These are phyloP conservation scores for Lactarius pseudohatsudake DNA, from an alignment of 768 basidiomycete species.

Conservation along the genomic window DNA sequence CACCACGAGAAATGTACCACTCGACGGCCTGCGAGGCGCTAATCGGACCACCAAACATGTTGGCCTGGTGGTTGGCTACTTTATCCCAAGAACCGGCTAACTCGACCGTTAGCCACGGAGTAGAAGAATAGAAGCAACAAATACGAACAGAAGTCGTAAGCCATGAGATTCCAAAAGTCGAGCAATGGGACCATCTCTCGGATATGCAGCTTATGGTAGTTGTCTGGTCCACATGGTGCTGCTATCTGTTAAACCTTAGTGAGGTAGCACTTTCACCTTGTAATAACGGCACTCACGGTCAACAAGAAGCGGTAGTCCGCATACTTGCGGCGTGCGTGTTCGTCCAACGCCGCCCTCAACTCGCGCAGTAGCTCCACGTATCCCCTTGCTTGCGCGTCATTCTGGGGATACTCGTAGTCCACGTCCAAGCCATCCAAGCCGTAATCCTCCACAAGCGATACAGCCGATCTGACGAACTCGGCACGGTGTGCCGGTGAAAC, in stretches of 20 bases:
- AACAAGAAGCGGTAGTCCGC: conserved; percentile 65
- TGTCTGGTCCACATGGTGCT: conserved; percentile 87
- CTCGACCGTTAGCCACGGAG: conserved; percentile 17
- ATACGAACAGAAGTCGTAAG: conserved; percentile 73
- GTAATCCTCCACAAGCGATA: conserved; percentile 84
- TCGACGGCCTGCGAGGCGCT: conserved; percentile 63
- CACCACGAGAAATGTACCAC: conserved; percentile 71
- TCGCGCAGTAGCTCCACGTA: conserved; percentile 82
- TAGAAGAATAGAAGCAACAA: conserved; percentile 4
- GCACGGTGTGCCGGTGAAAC: conserved; percentile 58
- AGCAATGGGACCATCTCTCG: conserved; percentile 84
- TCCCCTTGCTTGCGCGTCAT: conserved; percentile 72
- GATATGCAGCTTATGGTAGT: conserved; percentile 78
- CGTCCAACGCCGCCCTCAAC: conserved; percentile 71
- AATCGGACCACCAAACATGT: conserved; percentile 66
- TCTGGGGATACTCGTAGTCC: conserved; percentile 91
- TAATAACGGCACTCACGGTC: conserved; percentile 52
- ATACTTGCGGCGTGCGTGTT: conserved; percentile 66
- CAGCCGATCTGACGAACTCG: conserved; percentile 77
- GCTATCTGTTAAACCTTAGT: conserved; percentile 58
- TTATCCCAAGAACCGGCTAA: conserved; percentile 76
- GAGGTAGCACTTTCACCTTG: conserved; percentile 7
- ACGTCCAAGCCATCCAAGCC: conserved; percentile 91
- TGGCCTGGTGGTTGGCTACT: conserved; percentile 81
- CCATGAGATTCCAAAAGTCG: conserved; percentile 98